A percentile compares a stretch with the other conserved stretches of the same genome.
These are phyloP conservation scores for Globisporangium viniferum DNA, from an alignment of 352 stramenopile species.

Conservation along the genomic window DNA sequence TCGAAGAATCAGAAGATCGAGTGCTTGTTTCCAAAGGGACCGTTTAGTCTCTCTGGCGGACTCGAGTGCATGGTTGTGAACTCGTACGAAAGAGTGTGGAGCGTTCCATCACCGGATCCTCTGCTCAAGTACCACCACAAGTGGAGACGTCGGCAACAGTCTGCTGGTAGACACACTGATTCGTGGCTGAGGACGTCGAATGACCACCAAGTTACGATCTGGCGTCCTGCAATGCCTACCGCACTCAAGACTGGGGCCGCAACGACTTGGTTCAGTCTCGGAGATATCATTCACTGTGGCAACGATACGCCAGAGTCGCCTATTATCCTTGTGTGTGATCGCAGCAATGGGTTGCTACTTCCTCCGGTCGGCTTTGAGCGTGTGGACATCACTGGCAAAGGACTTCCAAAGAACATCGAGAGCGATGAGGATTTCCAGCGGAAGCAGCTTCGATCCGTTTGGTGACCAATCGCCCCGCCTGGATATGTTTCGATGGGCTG, in stretches of 20 bases:
- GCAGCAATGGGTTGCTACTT: constrained; percentile 41
- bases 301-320: constrained; percentile 54
- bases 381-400: constrained; percentile 80
- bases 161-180: constrained; percentile 5
- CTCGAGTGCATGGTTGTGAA: constrained; percentile 70
- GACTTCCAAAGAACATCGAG: constrained; percentile 73
- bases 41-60: constrained; percentile 60
- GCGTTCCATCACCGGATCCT: constrained; percentile 72
- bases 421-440: constrained; percentile 69
- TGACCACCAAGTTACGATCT: constrained; percentile 69
- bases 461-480: constrained; percentile 77
- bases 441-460: constrained; percentile 82
- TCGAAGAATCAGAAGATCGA: constrained; percentile 38
- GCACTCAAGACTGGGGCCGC: constrained; percentile 29
- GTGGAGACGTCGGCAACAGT: constrained; percentile 56
- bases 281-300: constrained; percentile 65
- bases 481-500: constrained; percentile 78
- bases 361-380: constrained; percentile 76
- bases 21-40: constrained; percentile 63
- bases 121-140: constrained; percentile 78
- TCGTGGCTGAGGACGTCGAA: constrained; percentile 40
- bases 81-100: constrained; percentile 83
- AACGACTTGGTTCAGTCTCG: constrained; percentile 64
- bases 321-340: constrained; percentile 61
- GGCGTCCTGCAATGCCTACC: constrained; percentile 51